phyloP scores from a whole-genome alignment of 352 stramenopile genomes.

The Albugo laibachii region DNA sequence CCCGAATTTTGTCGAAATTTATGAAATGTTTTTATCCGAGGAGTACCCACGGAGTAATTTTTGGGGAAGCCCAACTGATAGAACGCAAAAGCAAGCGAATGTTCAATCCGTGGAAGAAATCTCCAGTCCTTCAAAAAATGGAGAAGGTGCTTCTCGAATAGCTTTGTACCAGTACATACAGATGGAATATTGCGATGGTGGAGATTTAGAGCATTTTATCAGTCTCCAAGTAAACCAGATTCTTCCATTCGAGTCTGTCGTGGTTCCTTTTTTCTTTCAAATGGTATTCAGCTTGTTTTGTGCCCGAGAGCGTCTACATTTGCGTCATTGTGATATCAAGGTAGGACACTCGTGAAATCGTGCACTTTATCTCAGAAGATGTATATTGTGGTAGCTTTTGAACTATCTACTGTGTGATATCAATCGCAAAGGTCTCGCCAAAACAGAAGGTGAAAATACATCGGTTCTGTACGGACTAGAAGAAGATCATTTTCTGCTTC shows the following conservation, averaged over 20 bases:
- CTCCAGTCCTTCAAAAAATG: not conserved
- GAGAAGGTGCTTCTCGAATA: slow-evolving; percentile 3
- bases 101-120: slow-evolving; percentile 6
- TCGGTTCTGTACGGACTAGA: slow-evolving; percentile 41
- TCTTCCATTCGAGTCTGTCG: slow-evolving; percentile 27
- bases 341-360: slow-evolving; percentile 4
- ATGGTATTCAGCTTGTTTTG: slow-evolving; percentile 93
- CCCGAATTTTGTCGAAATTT: slow-evolving; percentile 88
- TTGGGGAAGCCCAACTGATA: slow-evolving; percentile 39
- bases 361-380: too few species aligned
- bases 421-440: slow-evolving; percentile 13
- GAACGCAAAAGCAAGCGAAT: slow-evolving; percentile 44
- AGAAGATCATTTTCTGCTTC: slow-evolving; percentile 27
- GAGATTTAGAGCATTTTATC: slow-evolving; percentile 93
- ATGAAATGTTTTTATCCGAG: slow-evolving; percentile 80
- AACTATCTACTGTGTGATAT: slow-evolving; percentile 13
- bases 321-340: slow-evolving; percentile 98
- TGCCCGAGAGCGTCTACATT: slow-evolving; percentile 65
- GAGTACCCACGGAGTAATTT: slow-evolving; percentile 23
- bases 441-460: slow-evolving; percentile 16
- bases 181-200: slow-evolving; percentile 95
- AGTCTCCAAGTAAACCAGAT: slow-evolving; percentile 51
- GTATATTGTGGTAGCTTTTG: too few species aligned
- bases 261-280: slow-evolving; percentile 88
- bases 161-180: slow-evolving; percentile 89